Conservation (phyloP, 2,329 filamentous ascomycete species). For the Pyricularia sp. region DNA sequence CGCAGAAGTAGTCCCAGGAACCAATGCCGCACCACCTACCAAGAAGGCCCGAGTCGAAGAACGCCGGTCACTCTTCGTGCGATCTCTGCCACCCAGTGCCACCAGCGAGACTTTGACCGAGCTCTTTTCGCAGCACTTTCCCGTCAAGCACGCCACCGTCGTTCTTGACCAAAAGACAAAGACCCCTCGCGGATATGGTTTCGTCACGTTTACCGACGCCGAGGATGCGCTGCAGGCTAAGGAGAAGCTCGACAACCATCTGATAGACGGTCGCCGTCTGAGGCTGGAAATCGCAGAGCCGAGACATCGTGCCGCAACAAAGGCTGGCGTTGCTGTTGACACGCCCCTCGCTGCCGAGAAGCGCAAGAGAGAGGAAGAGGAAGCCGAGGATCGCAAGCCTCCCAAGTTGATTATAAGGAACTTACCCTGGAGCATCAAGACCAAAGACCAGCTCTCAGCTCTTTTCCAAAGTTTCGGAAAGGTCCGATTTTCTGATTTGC, state of each 20-base stretch:
- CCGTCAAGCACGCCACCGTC: constrained; percentile 92
- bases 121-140: constrained; percentile 89
- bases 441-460: constrained; percentile 65
- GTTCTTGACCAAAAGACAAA: constrained; percentile 82
- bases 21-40: constrained; percentile 22
- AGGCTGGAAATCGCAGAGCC: constrained; percentile 82
- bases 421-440: constrained; percentile 91
- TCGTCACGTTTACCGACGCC: constrained; percentile 91
- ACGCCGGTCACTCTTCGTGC: constrained; percentile 76
- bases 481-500: constrained; percentile 78
- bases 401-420: constrained; percentile 86
- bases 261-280: constrained; percentile 72
- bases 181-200: constrained; percentile 83
- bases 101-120: constrained; percentile 78
- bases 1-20: constrained; percentile 1
- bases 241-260: constrained; percentile 68
- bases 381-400: constrained; percentile 49
- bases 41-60: constrained; percentile 53
- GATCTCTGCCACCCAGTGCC: constrained; percentile 67
- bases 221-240: constrained; percentile 81
- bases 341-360: constrained; percentile 32
- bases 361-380: constrained; percentile 48
- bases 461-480: constrained; percentile 87
- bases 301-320: constrained; percentile 57
- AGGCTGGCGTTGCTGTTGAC: constrained; percentile 20